A percentile compares a stretch with the other conserved stretches of the same genome.
These are phyloP conservation scores for Kazachstania sp. DNA, from an alignment of 1,139 yeast genomes.

Conservation along the genomic window DNA sequence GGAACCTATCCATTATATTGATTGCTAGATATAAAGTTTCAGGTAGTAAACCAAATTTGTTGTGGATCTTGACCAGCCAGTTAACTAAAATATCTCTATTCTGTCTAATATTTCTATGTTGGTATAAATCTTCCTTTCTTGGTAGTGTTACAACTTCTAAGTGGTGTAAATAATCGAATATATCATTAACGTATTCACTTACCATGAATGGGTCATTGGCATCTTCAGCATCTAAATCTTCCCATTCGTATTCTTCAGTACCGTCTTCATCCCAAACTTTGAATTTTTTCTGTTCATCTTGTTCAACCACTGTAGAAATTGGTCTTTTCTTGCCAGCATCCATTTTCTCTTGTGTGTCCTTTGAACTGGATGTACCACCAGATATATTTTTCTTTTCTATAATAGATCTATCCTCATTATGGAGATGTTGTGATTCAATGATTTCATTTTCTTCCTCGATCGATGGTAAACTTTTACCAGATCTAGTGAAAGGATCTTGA, in stretches of 20 bases:
- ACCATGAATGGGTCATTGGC: conserved; percentile 91
- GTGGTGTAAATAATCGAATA: conserved; percentile 69
- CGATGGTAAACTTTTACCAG: conserved; percentile 9
- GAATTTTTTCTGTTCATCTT: conserved; percentile 29
- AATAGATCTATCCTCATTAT: conserved; percentile 1
- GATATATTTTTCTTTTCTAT: conserved; percentile 1
- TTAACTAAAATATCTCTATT: conserved; percentile 82
- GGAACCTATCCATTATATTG: conserved; percentile 84
- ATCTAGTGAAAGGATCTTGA: conserved; percentile 14
- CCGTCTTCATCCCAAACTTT: conserved; percentile 28
- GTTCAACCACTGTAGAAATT: conserved; percentile 30
- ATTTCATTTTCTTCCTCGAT: conserved; percentile 14
- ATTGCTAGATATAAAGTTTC: conserved; percentile 86
- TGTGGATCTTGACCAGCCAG: conserved; percentile 92
- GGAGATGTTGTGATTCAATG: neutral
- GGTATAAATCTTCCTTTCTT: conserved; percentile 60
- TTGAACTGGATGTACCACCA: neutral
- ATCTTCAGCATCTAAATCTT: conserved; percentile 87
- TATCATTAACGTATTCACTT: conserved; percentile 83
- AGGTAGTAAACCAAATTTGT: conserved; percentile 76
- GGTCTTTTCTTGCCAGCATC: conserved; percentile 29
- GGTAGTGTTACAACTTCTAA: conserved; percentile 74
- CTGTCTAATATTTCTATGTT: conserved; percentile 72
- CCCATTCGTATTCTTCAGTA: conserved; percentile 54
- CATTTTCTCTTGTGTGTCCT: conserved; percentile 2